Evolutionary conservation across 129 eudicot species (phyloP), one percentile per base, ranked within the genome.

Genomic region (Escallonia rubra): DNA sequence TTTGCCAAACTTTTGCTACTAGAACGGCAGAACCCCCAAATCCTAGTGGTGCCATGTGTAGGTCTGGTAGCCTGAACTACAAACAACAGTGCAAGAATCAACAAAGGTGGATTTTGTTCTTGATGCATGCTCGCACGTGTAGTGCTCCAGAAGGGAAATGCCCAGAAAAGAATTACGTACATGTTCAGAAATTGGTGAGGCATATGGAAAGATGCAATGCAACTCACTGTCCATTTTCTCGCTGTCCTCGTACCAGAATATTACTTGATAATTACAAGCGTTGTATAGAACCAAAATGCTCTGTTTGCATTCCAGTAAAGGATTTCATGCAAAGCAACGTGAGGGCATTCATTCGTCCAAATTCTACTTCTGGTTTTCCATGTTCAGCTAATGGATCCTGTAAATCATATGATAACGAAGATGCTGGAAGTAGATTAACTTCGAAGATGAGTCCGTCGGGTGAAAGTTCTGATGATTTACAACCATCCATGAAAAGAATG

Each of bases 121-220:
- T 92, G 80, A 65, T 72, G 55, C 98, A 92, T 86, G 98, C 98
- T 44, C 91, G 95, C 59, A 71, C 70, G 13, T 92, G 98, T 68
- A 68, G 44, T 53, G 71, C 82, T 40, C 91, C 92, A 44, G 79
- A 74, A 56, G 95, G 96, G 64, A 84, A 82, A 74, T 89, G 98
- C 63, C 86, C 77, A 15, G 87, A 71, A 47, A 50, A 65, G 43
- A 44, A 76, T 58, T 92, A 96, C 80, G 63, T 72, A 8, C 66
- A 54, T 3, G 95, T 68, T 65, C 98, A 92, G 72, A 79, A 84
- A 42, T 65, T 92, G 49, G 72, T 62, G 83, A 80, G 71, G 39
- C 98, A 92, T 83, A 74, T 89, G 58, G 79, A 68, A 61, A 43
- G 72, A 50, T 92, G 96, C 68, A 72, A 71, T n/a, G 63, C 47